Evolutionary conservation across 2,329 filamentous ascomycete species (phyloP).

Genomic region (Fusarium mangiferae): DNA sequence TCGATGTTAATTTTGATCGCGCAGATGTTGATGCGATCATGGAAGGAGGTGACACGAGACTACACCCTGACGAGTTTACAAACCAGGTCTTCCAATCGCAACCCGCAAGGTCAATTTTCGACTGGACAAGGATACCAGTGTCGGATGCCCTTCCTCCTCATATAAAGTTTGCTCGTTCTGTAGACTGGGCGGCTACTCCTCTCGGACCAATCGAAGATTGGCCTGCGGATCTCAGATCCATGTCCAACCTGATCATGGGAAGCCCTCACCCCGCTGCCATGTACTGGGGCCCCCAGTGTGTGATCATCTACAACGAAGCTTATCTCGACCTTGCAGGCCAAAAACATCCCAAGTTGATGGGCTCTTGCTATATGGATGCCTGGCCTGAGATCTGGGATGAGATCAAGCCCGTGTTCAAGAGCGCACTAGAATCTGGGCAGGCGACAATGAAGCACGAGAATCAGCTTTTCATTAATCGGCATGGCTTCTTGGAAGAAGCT

Average conservation of each 20-base stretch:
- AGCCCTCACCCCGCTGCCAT: constrained; percentile 79
- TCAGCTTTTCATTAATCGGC: constrained; percentile 75
- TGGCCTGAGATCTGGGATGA: constrained; percentile 82
- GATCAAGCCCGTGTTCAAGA: constrained; percentile 74
- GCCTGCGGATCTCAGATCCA: constrained; percentile 76
- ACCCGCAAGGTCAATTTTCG: constrained; percentile 68
- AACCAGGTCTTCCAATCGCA: constrained; percentile 53
- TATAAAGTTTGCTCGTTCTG: constrained; percentile 75
- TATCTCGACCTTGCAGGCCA: constrained; percentile 77
- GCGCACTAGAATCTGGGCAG: constrained; percentile 75
- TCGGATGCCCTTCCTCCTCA: constrained; percentile 73
- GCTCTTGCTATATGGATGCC: constrained; percentile 72
- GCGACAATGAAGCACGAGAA: constrained; percentile 89
- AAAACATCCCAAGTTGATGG: constrained; percentile 83
- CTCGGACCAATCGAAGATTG: constrained; percentile 81
- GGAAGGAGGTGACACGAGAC: constrained; percentile 40
- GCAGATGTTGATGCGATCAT: constrained; percentile 39
- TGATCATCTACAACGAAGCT: constrained; percentile 78
- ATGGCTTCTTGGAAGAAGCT: constrained; percentile 78
- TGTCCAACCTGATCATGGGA: constrained; percentile 86
- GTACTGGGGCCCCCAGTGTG: constrained; percentile 80
- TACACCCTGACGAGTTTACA: constrained; percentile 56
- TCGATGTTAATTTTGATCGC: constrained; percentile 13
- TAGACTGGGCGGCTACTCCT: constrained; percentile 78
- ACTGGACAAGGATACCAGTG: constrained; percentile 80